Conservation (phyloP, 139 green algal genomes). For the Monoraphidium neglectum region DNA sequence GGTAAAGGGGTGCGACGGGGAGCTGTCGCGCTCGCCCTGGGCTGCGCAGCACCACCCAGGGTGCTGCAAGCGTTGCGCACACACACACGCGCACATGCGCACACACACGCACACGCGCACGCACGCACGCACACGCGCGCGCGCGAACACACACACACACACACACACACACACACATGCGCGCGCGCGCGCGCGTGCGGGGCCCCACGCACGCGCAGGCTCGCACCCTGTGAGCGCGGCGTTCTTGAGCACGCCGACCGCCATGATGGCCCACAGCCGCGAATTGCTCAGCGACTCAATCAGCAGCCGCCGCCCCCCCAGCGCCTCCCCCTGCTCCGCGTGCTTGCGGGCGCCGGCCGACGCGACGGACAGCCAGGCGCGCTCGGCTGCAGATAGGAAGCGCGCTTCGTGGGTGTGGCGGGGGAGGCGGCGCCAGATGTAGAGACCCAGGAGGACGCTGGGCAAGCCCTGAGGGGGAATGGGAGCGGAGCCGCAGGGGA, state of each 20-base stretch:
- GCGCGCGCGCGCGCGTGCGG: too few relatives aligned
- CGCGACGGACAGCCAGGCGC: conserved; percentile 21
- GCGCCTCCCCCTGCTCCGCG: not conserved
- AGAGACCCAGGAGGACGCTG: conserved; percentile 24
- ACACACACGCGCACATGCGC: too few relatives aligned
- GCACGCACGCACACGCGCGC: too few relatives aligned
- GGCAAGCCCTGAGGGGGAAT: conserved; percentile 53
- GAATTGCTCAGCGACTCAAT: conserved; percentile 8
- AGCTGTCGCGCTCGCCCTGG: too few relatives aligned
- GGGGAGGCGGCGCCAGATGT: conserved; percentile 22
- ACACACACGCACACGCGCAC: too few relatives aligned
- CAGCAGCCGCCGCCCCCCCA: not conserved
- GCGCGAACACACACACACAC: too few relatives aligned
- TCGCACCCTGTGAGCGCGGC: conserved; percentile 2
- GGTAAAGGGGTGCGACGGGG: too few relatives aligned
- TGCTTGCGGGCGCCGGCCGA: not conserved
- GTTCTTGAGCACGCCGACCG: conserved; percentile 20
- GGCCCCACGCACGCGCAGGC: too few relatives aligned
- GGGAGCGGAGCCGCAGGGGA: too few relatives aligned
- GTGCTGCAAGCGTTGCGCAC: too few relatives aligned
- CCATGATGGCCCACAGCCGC: conserved; percentile 7
- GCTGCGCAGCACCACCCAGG: too few relatives aligned
- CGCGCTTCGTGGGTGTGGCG: not conserved
- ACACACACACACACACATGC: too few relatives aligned
- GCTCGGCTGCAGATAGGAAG: conserved; percentile 32